Evolutionary conservation across 2,329 filamentous ascomycete genomes (phyloP), one percentile per base, ranked within the genome.

Genomic region (Aspergillus sp.): DNA sequence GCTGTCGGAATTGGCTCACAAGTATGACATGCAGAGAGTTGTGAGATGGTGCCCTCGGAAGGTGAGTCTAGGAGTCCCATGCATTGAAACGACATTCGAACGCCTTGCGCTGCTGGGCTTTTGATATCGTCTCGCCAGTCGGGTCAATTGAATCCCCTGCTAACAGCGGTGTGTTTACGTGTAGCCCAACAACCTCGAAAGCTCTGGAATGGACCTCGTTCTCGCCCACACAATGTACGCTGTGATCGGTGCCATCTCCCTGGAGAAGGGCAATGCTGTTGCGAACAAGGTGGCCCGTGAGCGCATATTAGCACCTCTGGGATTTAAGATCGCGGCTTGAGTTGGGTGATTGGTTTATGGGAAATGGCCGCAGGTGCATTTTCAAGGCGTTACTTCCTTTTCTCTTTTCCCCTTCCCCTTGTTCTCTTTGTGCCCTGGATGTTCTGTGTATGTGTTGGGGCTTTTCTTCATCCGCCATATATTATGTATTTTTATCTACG

Each of bases 41-140:
- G 80, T 96, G 66, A 84, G 95, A 78, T 98, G 95, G 95, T 91
- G 90, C 76, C 95, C 95, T 27, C 87, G 85, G 79, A 84, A 89
- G 80, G 92, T 96, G 81, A 72, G 86, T 51, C n/a, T 36, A 10
- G 3, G 13, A 19, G 47, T 23, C 11, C 17, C 19, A 13, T 52
- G 30, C 30, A 32, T 30, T 44, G 25, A n/a, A 2, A 41, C 10
- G 32, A 36, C 17, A 5, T 42, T n/a, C 36, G 11, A 13, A 36
- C 11, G 11, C 15, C 51, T 13, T 21, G 17, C 19, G 23, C 39
- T 41, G 11, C n/a, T 41, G 15, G 27, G 11, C 11, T 44, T 30
- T 5, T 27, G 38, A 25, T 54, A 27, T 41, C 10, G 11, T 13
- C 38, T 15, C 15, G 11, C 21, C 19, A 25, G 51, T n/a, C n/a